phyloP scores from a whole-genome alignment of 2,329 filamentous ascomycete genomes.

The Hypoxylon rubiginosum region DNA sequence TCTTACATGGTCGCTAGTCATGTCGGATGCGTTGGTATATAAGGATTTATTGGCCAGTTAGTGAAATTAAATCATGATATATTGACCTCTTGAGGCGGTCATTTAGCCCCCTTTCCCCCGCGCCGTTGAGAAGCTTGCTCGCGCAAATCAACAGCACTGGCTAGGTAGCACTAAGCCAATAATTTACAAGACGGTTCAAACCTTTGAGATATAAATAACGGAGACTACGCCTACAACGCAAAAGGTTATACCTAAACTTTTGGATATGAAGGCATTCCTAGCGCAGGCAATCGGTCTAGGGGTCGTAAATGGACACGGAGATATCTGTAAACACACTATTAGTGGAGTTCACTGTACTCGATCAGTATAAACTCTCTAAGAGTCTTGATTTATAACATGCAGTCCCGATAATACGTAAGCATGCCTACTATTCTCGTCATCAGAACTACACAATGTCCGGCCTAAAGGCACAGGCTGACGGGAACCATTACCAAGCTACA shows the following conservation, averaged over 20 bases:
- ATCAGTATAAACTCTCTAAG: slow-evolving; percentile 1
- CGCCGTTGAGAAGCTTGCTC: no score
- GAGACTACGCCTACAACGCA: neutral
- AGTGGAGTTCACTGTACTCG: slow-evolving; percentile 19
- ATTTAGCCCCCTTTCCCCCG: no score
- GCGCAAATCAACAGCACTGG: no score
- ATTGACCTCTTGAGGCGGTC: no score
- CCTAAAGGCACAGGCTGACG: neutral
- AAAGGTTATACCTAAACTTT: neutral
- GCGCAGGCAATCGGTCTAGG: neutral
- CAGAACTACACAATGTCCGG: neutral
- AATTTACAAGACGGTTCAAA: no score
- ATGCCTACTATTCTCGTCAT: no score
- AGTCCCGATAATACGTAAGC: slow-evolving; percentile 4
- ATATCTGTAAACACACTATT: slow-evolving; percentile 24
- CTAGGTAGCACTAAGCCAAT: no score
- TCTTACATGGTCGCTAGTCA: no score
- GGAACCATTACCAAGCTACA: neutral
- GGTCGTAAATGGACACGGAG: slow-evolving; percentile 2
- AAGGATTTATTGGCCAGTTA: no score
- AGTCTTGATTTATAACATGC: neutral
- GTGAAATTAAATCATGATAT: no score
- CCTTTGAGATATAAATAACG: neutral
- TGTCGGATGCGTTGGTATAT: no score
- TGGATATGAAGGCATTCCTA: neutral